These are phyloP conservation scores for Sphagnum fallax DNA, from an alignment of 228 moss, liverwort and hornwort genomes.

Conservation along the genomic window DNA sequence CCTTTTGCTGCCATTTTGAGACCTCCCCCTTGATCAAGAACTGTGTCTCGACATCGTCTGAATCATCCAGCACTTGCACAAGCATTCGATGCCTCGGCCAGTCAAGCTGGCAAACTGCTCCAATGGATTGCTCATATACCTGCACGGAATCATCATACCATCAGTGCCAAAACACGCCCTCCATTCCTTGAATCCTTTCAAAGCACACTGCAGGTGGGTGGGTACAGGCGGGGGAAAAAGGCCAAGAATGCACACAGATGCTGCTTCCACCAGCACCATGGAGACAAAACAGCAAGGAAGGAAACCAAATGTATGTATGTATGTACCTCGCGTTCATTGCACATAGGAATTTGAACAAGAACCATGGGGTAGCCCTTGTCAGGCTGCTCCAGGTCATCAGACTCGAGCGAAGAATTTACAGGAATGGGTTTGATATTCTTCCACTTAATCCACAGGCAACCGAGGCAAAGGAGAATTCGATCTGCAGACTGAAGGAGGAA, in stretches of 20 bases:
- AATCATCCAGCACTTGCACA: conserved; percentile 96
- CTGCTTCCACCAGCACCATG: no score
- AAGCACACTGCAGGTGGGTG: no score
- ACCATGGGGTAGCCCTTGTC: conserved; percentile 62
- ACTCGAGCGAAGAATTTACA: conserved; percentile 51
- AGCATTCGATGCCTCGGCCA: conserved; percentile 87
- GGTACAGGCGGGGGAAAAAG: no score
- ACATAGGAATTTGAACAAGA: conserved; percentile 66
- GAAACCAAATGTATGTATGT: background rate
- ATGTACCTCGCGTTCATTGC: conserved; percentile 60
- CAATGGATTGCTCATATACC: conserved; percentile 98
- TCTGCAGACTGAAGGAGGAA: conserved; percentile 91
- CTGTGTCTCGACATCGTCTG: conserved; percentile 79
- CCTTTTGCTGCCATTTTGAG: conserved; percentile 77
- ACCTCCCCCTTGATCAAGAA: conserved; percentile 91
- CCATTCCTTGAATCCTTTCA: no score
- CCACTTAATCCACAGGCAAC: conserved; percentile 77
- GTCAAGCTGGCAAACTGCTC: conserved; percentile 92
- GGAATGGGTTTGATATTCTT: conserved; percentile 71
- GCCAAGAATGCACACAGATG: no score
- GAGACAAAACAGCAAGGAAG: no score
- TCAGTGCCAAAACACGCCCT: no score
- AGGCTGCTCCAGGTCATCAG: conserved; percentile 76
- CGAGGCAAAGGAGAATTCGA: conserved; percentile 70
- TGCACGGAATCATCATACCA: conserved; percentile 10